Evolutionary conservation across 306 rosid species (phyloP).

Genomic region (Vigna nakashimae): DNA sequence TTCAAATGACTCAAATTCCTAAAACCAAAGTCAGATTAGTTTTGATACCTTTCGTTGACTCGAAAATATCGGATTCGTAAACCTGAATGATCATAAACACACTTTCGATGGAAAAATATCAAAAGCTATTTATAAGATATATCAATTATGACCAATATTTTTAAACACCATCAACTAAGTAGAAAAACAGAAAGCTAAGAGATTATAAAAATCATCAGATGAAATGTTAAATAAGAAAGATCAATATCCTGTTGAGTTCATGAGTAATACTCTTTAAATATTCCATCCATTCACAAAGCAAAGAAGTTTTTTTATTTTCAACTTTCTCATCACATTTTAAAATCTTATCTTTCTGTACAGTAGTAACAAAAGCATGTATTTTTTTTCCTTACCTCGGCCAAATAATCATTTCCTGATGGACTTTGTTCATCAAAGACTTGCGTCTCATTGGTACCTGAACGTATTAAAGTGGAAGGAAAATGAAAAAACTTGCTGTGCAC

Average conservation of each 20-base stretch:
- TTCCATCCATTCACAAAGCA: not conserved
- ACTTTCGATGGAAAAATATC: conserved; percentile 12
- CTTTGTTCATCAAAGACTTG: conserved; percentile 80
- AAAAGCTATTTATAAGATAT: not conserved
- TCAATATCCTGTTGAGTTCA: not conserved
- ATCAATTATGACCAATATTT: not conserved
- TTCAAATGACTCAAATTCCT: not conserved
- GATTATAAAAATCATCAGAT: conserved; percentile 15
- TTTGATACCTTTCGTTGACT: conserved; percentile 1
- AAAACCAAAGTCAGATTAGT: not conserved
- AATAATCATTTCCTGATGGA: conserved; percentile 92
- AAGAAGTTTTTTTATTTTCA: not conserved
- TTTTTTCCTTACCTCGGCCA: conserved; percentile 78
- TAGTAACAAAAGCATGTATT: not conserved
- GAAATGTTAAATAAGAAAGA: conserved; percentile 17
- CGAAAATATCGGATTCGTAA: not conserved
- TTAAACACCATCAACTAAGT: not conserved
- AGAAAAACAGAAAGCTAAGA: not conserved
- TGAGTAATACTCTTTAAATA: conserved; percentile 1
- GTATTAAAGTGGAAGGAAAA: conserved; percentile 32
- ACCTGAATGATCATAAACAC: not conserved
- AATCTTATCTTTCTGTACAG: not conserved
- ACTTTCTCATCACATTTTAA: not conserved
- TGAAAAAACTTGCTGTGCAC: not conserved
- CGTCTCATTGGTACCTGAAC: conserved; percentile 82